Conservation (phyloP, 2,329 filamentous ascomycete species). For the Chaetomiaceae sp. region DNA sequence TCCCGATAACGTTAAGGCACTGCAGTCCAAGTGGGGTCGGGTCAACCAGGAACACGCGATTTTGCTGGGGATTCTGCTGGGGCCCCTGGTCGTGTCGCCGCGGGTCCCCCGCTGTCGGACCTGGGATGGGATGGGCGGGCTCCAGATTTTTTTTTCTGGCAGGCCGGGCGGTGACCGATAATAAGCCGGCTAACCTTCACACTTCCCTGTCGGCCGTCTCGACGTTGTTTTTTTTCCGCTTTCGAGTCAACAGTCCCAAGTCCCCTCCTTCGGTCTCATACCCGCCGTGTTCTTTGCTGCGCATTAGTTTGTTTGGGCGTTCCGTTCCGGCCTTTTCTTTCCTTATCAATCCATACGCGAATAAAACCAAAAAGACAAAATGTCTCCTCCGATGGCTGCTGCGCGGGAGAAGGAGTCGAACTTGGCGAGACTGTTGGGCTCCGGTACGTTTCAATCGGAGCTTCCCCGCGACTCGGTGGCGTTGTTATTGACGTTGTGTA, state of each 20-base stretch:
- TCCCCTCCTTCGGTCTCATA: neutral
- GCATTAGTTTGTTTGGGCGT: neutral
- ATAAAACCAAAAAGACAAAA: slow-evolving; percentile 30
- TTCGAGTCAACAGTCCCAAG: neutral
- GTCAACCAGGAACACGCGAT: neutral
- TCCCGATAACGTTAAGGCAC: too few relatives aligned
- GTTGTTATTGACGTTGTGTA: slow-evolving; percentile 7
- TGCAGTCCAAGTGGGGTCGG: too few relatives aligned
- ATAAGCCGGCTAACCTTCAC: slow-evolving; percentile 9
- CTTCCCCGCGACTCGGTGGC: neutral
- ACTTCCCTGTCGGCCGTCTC: neutral
- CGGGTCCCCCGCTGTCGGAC: slow-evolving; percentile 18
- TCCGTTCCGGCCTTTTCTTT: neutral
- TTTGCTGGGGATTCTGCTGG: neutral
- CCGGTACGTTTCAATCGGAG: slow-evolving; percentile 54
- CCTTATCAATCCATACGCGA: neutral
- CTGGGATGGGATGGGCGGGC: slow-evolving; percentile 3
- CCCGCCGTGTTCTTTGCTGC: neutral
- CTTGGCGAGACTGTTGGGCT: slow-evolving; percentile 80
- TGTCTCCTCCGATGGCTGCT: slow-evolving; percentile 55
- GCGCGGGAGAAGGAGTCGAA: slow-evolving; percentile 76
- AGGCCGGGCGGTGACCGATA: slow-evolving; percentile 11
- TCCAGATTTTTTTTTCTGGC: slow-evolving; percentile 14
- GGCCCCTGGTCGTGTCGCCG: neutral
- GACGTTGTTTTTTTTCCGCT: neutral